phyloP scores from a whole-genome alignment of 352 stramenopile genomes.

The Phytophthora macrochlamydospora region DNA sequence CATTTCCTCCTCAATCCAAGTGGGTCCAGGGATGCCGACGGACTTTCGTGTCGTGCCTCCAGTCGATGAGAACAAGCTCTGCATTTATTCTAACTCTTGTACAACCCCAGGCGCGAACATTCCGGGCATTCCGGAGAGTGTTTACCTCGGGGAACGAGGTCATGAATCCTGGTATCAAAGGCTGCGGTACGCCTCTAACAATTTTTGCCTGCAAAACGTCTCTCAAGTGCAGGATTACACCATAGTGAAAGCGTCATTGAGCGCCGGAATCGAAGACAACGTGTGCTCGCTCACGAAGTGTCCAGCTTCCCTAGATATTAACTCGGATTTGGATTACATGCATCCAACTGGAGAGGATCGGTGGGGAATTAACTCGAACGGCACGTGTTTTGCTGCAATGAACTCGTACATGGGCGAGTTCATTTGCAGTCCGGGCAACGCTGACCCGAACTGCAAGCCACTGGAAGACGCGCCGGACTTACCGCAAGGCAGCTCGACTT shows the following conservation, averaged over 20 bases:
- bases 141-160: conserved; percentile 45
- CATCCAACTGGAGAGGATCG: conserved; percentile 16
- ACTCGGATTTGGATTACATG: conserved; percentile 41
- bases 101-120: conserved; percentile 50
- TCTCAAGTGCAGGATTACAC: conserved; percentile 32
- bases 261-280: conserved; percentile 43
- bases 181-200: conserved; percentile 65
- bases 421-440: conserved; percentile 48
- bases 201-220: conserved; percentile 45
- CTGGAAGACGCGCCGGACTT: conserved; percentile 12
- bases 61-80: conserved; percentile 34
- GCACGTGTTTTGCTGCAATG: conserved; percentile 47
- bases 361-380: conserved; percentile 57
- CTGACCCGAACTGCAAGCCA: conserved; percentile 24
- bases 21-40: conserved; percentile 65
- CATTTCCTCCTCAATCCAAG: conserved; percentile 76
- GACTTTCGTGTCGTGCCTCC: conserved; percentile 50
- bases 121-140: conserved; percentile 44
- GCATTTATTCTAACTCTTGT: conserved; percentile 56
- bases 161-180: conserved; percentile 72
- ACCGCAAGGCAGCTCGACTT: conserved; percentile 21
- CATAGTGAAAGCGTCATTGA: conserved; percentile 27
- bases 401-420: conserved; percentile 59
- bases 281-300: conserved; percentile 39
- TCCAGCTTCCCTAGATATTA: conserved; percentile 45